A percentile compares a stretch with the other conserved stretches of the same genome.
phyloP scores from a whole-genome alignment of 805 yeast species.

The Teunomyces cretensis region DNA sequence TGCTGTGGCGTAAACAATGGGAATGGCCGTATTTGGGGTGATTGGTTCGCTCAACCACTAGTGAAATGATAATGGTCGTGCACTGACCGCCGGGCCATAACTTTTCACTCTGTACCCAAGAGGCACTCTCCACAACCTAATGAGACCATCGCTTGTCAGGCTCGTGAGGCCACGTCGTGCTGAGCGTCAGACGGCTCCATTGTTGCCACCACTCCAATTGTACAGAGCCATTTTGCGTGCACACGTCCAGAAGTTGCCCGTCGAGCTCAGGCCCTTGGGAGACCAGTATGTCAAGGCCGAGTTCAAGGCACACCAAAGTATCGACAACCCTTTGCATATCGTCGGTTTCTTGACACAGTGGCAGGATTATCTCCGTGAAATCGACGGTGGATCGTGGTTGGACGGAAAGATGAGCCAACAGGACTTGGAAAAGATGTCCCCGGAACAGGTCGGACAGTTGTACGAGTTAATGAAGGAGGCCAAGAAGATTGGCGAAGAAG shows the following conservation, averaged over 20 bases:
- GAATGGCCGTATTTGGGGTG: no score
- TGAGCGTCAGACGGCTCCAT: constrained; percentile 39
- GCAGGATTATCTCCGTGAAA: constrained; percentile 76
- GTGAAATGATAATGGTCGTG: not conserved
- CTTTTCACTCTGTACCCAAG: not conserved
- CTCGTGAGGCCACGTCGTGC: constrained; percentile 43
- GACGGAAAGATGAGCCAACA: constrained; percentile 52
- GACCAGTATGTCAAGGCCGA: constrained; percentile 88
- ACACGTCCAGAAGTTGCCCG: constrained; percentile 62
- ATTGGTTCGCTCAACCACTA: no score
- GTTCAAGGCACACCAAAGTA: constrained; percentile 76
- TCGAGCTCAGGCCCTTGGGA: constrained; percentile 73
- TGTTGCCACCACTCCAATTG: constrained; percentile 79
- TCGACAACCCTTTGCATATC: constrained; percentile 89
- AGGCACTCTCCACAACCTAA: constrained; percentile 10
- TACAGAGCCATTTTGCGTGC: constrained; percentile 83
- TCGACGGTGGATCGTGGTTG: constrained; percentile 48
- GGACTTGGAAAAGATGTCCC: constrained; percentile 78
- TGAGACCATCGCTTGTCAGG: constrained; percentile 39
- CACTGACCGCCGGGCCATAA: not conserved
- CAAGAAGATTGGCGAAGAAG: constrained; percentile 27
- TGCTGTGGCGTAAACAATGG: no score
- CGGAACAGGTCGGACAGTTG: constrained; percentile 82
- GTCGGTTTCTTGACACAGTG: constrained; percentile 92
- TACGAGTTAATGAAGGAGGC: constrained; percentile 81